A percentile compares a stretch with the other conserved stretches of the same genome.
Evolutionary conservation across 305 asterid genomes (phyloP).

Genomic region (Stenogyne calaminthoides): DNA sequence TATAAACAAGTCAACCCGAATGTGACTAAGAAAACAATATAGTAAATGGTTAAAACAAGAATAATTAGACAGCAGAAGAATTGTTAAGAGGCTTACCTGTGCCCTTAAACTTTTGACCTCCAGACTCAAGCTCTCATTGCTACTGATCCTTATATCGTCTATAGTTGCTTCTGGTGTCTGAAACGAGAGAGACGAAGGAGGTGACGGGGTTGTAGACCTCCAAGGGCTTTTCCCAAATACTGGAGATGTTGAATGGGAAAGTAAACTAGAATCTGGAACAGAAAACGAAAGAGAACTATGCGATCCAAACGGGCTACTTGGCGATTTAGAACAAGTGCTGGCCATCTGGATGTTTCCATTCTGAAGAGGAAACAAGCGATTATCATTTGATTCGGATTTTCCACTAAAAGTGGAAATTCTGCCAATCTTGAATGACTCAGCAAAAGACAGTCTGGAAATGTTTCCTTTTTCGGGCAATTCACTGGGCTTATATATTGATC

Average conservation of each 20-base stretch:
- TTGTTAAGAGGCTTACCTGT: conserved; percentile 46
- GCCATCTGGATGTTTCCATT: conserved; percentile 49
- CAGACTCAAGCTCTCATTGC: conserved; percentile 42
- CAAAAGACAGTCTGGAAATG: conserved; percentile 58
- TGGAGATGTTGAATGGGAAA: conserved; percentile 69
- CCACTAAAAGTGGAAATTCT: conserved; percentile 35
- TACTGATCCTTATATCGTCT: conserved; percentile 42
- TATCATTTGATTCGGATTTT: conserved; percentile 44
- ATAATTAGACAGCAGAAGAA: too few species aligned
- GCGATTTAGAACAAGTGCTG: conserved; percentile 55
- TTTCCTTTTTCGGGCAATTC: conserved; percentile 50
- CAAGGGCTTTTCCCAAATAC: conserved; percentile 50
- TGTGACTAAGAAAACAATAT: background rate
- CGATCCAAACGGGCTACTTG: conserved; percentile 46
- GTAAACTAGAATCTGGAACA: conserved; percentile 52
- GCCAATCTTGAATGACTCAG: conserved; percentile 64
- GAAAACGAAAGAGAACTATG: conserved; percentile 44
- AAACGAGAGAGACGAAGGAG: conserved; percentile 34
- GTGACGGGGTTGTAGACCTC: conserved; percentile 41
- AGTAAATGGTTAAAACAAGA: conserved; percentile 1
- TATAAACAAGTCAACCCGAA: conserved; percentile 30
- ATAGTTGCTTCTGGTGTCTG: conserved; percentile 42
- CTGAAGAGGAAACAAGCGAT: conserved; percentile 44
- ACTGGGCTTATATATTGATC: conserved; percentile 37
- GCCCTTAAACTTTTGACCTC: conserved; percentile 72